Percentiles rank a stretch among this genome's conserved stretches.
Evolutionary conservation across 805 yeast genomes (phyloP).

Genomic region (Maudiozyma saulgeensis): DNA sequence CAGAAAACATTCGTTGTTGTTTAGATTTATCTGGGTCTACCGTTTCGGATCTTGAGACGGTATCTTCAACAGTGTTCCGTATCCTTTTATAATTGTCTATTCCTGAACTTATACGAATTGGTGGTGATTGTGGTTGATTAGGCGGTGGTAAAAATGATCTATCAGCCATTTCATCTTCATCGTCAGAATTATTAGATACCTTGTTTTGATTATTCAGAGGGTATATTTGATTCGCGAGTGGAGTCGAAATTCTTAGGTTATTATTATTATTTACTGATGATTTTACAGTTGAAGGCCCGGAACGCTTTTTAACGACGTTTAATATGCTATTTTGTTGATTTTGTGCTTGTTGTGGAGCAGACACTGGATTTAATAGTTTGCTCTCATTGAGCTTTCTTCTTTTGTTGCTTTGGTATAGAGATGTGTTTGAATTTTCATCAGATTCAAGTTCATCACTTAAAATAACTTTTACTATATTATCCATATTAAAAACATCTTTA

Average conservation of each 20-base stretch:
- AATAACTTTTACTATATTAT: slow-evolving; percentile 39
- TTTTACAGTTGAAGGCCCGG: slow-evolving; percentile 6
- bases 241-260: slow-evolving; percentile 31
- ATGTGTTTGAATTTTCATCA: slow-evolving; percentile 14
- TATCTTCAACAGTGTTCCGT: slow-evolving; percentile 27
- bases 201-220: slow-evolving; percentile 19
- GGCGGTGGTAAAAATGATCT: slow-evolving; percentile 32
- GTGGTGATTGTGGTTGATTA: slow-evolving; percentile 30
- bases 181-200: slow-evolving; percentile 22
- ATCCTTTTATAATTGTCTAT: slow-evolving; percentile 26
- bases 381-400: slow-evolving; percentile 21
- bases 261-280: slow-evolving; percentile 3
- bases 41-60: slow-evolving; percentile 31
- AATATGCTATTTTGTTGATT: slow-evolving; percentile 10
- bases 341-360: slow-evolving; percentile 4
- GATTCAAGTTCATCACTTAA: slow-evolving; percentile 33
- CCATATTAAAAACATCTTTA: slow-evolving; percentile 51
- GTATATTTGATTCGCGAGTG: slow-evolving; percentile 33
- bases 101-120: slow-evolving; percentile 30
- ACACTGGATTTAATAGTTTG: slow-evolving; percentile 2
- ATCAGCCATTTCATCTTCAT: slow-evolving; percentile 26
- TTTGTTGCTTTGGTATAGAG: slow-evolving; percentile 17
- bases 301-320: slow-evolving; percentile 18
- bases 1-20: slow-evolving; percentile 27
- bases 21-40: slow-evolving; percentile 31